A percentile compares a stretch with the other conserved stretches of the same genome.
Conservation (phyloP, 2,329 filamentous ascomycete genomes). For the Trichoderma simmonsii region DNA sequence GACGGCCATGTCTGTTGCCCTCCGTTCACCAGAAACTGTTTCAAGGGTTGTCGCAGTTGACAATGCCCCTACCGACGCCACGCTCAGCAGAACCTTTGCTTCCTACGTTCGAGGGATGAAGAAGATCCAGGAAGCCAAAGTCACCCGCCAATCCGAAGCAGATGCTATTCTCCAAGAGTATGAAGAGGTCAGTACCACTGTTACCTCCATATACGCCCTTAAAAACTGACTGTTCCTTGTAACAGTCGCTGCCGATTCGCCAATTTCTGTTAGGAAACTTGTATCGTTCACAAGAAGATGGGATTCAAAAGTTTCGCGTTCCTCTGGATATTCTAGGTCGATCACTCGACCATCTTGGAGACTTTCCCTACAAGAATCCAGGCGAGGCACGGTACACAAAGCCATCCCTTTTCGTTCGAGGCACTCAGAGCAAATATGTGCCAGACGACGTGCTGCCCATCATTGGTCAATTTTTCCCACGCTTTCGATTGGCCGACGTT, state of each 20-base stretch:
- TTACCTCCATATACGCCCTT: background rate
- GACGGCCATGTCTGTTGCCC: conserved; percentile 81
- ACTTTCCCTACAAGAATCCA: conserved; percentile 82
- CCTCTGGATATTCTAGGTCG: conserved; percentile 69
- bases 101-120: conserved; percentile 84
- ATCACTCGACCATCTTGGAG: conserved; percentile 71
- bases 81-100: conserved; percentile 69
- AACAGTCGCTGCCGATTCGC: conserved; percentile 65
- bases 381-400: conserved; percentile 67
- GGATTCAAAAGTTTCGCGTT: conserved; percentile 70
- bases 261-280: conserved; percentile 93
- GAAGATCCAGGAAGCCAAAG: conserved; percentile 65
- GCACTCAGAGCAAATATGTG: conserved; percentile 74
- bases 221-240: background rate
- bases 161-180: conserved; percentile 74
- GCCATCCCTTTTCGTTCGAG: conserved; percentile 76
- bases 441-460: conserved; percentile 76
- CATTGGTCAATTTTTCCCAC: conserved; percentile 78
- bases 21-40: conserved; percentile 65
- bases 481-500: conserved; percentile 69
- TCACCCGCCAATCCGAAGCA: conserved; percentile 71
- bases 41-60: conserved; percentile 78
- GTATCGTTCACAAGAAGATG: conserved; percentile 49
- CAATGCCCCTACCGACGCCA: conserved; percentile 83
- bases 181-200: conserved; percentile 53